phyloP scores from a whole-genome alignment of 441 rosid species.

The Hura crepitans region DNA sequence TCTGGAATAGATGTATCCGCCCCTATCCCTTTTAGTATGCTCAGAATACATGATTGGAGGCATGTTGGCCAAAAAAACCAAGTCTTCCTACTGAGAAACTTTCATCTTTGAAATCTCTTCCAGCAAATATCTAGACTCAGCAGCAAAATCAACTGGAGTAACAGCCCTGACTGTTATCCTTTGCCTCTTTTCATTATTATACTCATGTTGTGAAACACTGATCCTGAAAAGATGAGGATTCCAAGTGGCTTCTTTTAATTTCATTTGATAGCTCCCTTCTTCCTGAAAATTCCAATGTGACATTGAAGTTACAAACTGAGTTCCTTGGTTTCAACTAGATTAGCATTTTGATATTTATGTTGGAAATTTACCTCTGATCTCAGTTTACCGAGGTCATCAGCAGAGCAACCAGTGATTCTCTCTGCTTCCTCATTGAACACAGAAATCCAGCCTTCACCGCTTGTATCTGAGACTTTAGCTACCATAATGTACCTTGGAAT shows the following conservation, averaged over 20 bases:
- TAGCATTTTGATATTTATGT: not conserved
- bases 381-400: slow-evolving; percentile 72
- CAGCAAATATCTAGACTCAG: slow-evolving; percentile 64
- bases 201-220: slow-evolving; percentile 69
- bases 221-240: slow-evolving; percentile 62
- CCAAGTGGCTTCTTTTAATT: slow-evolving; percentile 82
- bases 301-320: not conserved
- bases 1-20: not conserved
- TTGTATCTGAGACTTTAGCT: slow-evolving; percentile 59
- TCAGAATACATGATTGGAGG: not conserved
- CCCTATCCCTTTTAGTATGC: not conserved
- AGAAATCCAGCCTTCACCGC: slow-evolving; percentile 80
- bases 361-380: slow-evolving; percentile 50
- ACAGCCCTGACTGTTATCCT: slow-evolving; percentile 70
- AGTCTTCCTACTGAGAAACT: slow-evolving; percentile 30
- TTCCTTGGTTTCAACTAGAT: not conserved
- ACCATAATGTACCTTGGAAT: slow-evolving; percentile 66
- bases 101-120: slow-evolving; percentile 69
- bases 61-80: slow-evolving; percentile 7
- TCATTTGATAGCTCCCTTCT: slow-evolving; percentile 51
- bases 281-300: slow-evolving; percentile 36
- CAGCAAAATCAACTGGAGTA: slow-evolving; percentile 72
- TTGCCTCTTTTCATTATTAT: slow-evolving; percentile 82
- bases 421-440: slow-evolving; percentile 81
- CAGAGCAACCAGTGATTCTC: slow-evolving; percentile 70